Evolutionary conservation across 257 asterid genomes (phyloP).

Genomic region (Solanum etuberosum): DNA sequence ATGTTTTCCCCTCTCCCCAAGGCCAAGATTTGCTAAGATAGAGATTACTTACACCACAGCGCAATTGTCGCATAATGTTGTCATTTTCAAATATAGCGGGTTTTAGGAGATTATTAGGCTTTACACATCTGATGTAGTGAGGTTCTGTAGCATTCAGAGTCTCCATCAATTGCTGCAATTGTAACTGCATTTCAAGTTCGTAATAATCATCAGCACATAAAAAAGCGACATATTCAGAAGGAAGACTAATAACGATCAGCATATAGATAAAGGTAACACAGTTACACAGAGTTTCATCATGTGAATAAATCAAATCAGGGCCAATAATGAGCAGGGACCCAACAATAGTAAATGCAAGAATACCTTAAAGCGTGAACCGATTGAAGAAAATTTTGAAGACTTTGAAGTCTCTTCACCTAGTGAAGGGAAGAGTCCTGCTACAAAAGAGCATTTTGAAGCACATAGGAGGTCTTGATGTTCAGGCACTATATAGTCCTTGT

Average conservation of each 20-base stretch:
- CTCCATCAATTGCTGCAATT: slow-evolving; percentile 89
- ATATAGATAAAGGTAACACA: background rate
- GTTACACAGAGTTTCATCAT: background rate
- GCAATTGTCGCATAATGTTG: slow-evolving; percentile 84
- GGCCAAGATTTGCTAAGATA: background rate
- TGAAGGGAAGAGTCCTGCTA: slow-evolving; percentile 96
- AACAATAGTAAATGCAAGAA: slow-evolving; percentile 4
- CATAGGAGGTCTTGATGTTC: slow-evolving; percentile 92
- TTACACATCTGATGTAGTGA: slow-evolving; percentile 93
- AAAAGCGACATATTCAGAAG: background rate
- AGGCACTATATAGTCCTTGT: slow-evolving; percentile 94
- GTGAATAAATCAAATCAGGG: background rate
- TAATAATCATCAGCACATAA: slow-evolving; percentile 3
- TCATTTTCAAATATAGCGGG: slow-evolving; percentile 90
- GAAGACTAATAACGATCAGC: background rate
- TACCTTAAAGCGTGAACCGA: slow-evolving; percentile 98
- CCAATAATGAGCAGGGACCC: background rate
- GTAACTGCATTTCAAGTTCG: slow-evolving; percentile 56
- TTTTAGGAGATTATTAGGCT: slow-evolving; percentile 93
- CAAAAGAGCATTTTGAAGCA: slow-evolving; percentile 81
- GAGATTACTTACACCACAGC: slow-evolving; percentile 84
- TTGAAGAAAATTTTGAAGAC: slow-evolving; percentile 92
- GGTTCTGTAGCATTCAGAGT: slow-evolving; percentile 93
- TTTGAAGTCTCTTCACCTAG: slow-evolving; percentile 65
- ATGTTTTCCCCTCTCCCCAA: background rate